Base-by-base conservation (phyloP, 1,139 yeast species). In the Saccharomycopsis hybrid region DNA sequence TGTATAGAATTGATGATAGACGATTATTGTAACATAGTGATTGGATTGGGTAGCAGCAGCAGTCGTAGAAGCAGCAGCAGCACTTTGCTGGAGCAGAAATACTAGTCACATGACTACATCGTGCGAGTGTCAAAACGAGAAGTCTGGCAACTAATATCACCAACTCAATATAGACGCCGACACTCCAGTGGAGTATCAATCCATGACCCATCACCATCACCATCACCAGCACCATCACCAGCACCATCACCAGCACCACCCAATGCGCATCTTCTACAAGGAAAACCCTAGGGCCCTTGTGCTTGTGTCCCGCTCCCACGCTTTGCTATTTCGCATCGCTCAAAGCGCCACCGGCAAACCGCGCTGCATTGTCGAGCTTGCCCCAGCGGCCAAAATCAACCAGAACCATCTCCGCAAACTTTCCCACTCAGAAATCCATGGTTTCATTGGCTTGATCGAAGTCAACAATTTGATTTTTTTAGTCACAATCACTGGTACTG, bases 371-470 rank as follows among this genome's bases (percentile, higher is more conserved):
- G 54, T 52, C 28, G 53, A 52, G 36, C 32, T 54, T 13, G 48
- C 37, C 13, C 38, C 42, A 5, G 39, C 41, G n/a, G 44, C 35
- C 11, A 29, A 30, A 13, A 41, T 44, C 27, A 38, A 33, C 18
- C 40, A 9, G 35, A 36, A 29, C 9, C 24, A 32, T 11, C 36
- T 36, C 9, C 40, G 32, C 11, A 40, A 40, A 36, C 37, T 45
- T 35, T 67, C 83, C 18, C 71, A 72, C 31, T 72, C 78, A 25
- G 83, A 83, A 29, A 74, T 86, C 24, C 73, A 71, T 58, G 98
- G 99, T 1, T 88, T 94, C 59, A 67, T 92, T 27, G 99, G 99
- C 0, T 69, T 94, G 46, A 83, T 90, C 40, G 78, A 78, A 54
- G 73, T 87, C 37, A 82, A 77, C 24, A 70, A 71, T 8, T 84